Evolutionary conservation across 306 rosid species (phyloP), one percentile per base, ranked within the genome.

Genomic region (Hylodesmum podocarpum): DNA sequence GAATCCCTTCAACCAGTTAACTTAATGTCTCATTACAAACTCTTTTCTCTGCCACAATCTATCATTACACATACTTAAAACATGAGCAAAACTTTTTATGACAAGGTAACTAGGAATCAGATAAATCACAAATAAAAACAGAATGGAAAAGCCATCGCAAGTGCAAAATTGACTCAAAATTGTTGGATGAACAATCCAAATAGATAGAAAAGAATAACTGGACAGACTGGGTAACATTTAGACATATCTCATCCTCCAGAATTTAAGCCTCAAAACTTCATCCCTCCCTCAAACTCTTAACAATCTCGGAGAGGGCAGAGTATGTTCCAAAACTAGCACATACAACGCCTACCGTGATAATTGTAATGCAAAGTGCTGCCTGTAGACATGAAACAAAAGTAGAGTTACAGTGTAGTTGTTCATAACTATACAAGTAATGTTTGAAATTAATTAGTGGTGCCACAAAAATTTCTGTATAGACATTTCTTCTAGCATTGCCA

Each of bases 311-410:
- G 2, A 95, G 64, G 1, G 98, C 93, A 1, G 98, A 92, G 70
- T 88, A 95, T 0, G 97, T 81, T 74, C 98, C 98, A n/a, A 89
- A 51, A 11, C 14, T 50, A 22, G 96, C 70, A 15, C 88, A 88
- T 25, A 87, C 44, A 6, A 80, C 83, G 0, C 98, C 98, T 64
- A 89, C 88, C 29, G 51, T 69, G 76, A 95, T 92, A 1, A 95
- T 78, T 72, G 71, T 34, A 33, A 51, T 18, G 81, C 99, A 92
- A 36, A 89, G 76, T 22, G 81, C 40, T 53, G 41, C 81, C 99
- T 96, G 95, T 18, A 73, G 75, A 47, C 1, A 64, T 9, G 78
- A 65, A 62, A 16, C 37, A 21, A 33, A 67, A 40, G 31, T 0
- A 37, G 6, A n/a, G 55, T 84, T 33, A 65, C 3, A 3, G 2